These are phyloP conservation scores for Diversispora epigaea DNA, from an alignment of 192 early-diverging fungal species.

Conservation along the genomic window DNA sequence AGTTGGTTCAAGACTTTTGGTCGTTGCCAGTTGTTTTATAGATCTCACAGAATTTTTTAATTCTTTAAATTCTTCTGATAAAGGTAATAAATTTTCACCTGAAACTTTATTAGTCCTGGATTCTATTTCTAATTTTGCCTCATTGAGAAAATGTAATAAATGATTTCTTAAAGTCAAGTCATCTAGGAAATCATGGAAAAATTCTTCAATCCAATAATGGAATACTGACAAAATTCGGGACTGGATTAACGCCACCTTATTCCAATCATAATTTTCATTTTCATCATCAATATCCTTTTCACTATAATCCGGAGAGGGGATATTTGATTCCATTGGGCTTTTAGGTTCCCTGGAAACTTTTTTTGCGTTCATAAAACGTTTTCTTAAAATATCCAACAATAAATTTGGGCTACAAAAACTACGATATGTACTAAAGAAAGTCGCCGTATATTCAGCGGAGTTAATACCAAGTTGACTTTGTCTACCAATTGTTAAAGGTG, in stretches of 20 bases:
- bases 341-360: not conserved
- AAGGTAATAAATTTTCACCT: not conserved
- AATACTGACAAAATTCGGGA: constrained; percentile 52
- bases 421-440: constrained; percentile 67
- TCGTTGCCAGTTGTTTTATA: not conserved
- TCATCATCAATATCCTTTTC: constrained; percentile 14
- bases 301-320: not conserved
- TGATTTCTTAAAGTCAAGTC: constrained; percentile 52
- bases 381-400: constrained; percentile 44
- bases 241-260: constrained; percentile 40
- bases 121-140: constrained; percentile 4
- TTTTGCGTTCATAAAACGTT: constrained; percentile 43
- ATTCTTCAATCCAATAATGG: constrained; percentile 61
- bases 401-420: constrained; percentile 51
- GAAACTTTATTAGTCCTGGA: not conserved
- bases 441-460: constrained; percentile 45
- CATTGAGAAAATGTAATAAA: constrained; percentile 43
- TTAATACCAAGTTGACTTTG: constrained; percentile 41
- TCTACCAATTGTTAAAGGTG: constrained; percentile 28
- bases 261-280: constrained; percentile 37
- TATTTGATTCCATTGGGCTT: not conserved
- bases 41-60: not conserved
- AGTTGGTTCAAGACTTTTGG: constrained; percentile 10
- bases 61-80: not conserved
- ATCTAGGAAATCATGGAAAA: constrained; percentile 66